A percentile compares a stretch with the other conserved stretches of the same genome.
phyloP scores from a whole-genome alignment of 2,329 filamentous ascomycete species.

The Epichloe hybrida region DNA sequence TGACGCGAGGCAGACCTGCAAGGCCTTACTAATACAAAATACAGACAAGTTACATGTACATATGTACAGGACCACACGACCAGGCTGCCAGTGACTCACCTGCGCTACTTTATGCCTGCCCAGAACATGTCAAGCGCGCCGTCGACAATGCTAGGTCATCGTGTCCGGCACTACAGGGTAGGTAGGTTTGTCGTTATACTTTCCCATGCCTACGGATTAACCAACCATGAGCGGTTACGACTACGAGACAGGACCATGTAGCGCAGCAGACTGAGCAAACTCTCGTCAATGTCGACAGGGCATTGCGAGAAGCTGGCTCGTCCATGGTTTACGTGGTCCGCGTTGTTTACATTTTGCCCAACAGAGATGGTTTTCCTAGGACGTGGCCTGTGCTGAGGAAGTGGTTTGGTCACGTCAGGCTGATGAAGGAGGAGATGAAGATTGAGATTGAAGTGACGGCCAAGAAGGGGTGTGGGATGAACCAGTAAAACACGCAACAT shows the following conservation, averaged over 20 bases:
- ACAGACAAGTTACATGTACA: too few species aligned
- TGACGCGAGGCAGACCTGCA: neutral
- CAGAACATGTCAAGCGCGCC: too few species aligned
- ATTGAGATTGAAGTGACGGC: constrained; percentile 32
- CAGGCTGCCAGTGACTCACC: too few species aligned
- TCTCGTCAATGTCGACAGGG: constrained; percentile 31
- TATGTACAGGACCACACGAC: too few species aligned
- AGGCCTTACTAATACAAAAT: neutral
- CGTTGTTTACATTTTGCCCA: constrained; percentile 37
- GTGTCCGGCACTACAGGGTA: constrained; percentile 43
- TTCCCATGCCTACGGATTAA: too few species aligned
- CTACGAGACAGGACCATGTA: constrained; percentile 32
- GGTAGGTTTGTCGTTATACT: too few species aligned
- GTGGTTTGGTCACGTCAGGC: constrained; percentile 35
- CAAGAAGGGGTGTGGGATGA: constrained; percentile 14
- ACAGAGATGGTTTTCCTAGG: constrained; percentile 31
- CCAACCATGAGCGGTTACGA: constrained; percentile 27
- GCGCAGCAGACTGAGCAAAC: constrained; percentile 36
- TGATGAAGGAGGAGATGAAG: constrained; percentile 37
- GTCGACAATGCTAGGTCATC: constrained; percentile 35
- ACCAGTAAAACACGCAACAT: neutral
- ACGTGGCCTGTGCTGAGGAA: constrained; percentile 36
- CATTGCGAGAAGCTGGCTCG: constrained; percentile 29
- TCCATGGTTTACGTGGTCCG: constrained; percentile 34
- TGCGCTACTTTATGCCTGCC: too few species aligned